Evolutionary conservation across 441 rosid species (phyloP), one percentile per base, ranked within the genome.

Genomic region (Populus hybrid): DNA sequence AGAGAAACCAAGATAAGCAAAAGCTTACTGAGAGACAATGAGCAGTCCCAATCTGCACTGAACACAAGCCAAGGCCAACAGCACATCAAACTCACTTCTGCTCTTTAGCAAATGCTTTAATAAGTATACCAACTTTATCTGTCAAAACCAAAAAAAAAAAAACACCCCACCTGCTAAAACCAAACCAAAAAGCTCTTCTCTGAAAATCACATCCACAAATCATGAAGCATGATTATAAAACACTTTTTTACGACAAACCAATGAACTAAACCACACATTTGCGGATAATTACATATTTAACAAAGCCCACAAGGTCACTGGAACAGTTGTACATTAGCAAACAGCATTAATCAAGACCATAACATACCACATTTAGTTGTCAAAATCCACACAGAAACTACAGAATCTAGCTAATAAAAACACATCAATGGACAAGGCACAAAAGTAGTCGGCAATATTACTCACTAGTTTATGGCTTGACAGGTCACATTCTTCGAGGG

Each of bases 401-500:
- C 53, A 4, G 53, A 45, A 45, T 42, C 6, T 65, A 42, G 73
- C 64, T 67, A 40, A 79, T 45, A 38, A 77, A 77, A 76, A n/a
- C 77, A 74, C 53, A 38, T 36, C 79, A 24, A 53, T 74, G 75
- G 80, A 74, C 59, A 38, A 70, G 76, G 81, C 18, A 69, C 74
- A 53, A 81, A 75, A 33, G 38, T 72, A 14, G 81, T 77, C 70
- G 82, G 86, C 85, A 78, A 74, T 21, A 59, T 72, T 71, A 78
- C 78, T 74, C 74, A 59, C 68, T 70, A 12, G 67, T 80, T 84
- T 79, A 79, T 76, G 83, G 82, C 68, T 80, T 53, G 85, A 80
- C 76, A 75, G 87, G 85, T 87, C 89, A 38, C 89, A 61, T 68
- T 65, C 85, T 80, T 80, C 87, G 80, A 87, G 86, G 81, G 78